Evolutionary conservation across 345 rosid species (phyloP).

Genomic region (Sonneratia caseolaris): DNA sequence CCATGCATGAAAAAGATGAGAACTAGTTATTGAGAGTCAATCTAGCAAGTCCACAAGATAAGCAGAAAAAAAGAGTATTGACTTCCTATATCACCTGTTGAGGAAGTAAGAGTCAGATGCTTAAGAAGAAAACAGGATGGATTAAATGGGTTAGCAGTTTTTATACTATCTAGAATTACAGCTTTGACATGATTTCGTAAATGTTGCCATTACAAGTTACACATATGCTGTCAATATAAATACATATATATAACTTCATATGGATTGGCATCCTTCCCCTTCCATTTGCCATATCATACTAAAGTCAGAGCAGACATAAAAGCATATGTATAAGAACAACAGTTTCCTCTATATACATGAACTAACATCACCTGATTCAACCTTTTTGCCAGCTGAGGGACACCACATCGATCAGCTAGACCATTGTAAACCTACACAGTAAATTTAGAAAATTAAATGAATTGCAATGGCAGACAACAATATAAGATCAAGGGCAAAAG

Average conservation of each 20-base stretch:
- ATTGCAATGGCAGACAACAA: not conserved
- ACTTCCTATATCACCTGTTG: not conserved
- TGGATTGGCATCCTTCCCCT: not conserved
- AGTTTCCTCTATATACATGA: not conserved
- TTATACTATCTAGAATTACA: no score
- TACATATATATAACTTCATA: not conserved
- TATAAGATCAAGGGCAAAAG: constrained; percentile 5
- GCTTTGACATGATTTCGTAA: no score
- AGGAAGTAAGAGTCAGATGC: not conserved
- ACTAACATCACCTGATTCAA: constrained; percentile 69
- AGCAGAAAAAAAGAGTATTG: not conserved
- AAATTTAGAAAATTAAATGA: not conserved
- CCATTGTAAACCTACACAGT: constrained; percentile 54
- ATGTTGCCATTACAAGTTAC: no score
- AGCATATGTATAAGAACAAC: not conserved
- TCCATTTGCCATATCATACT: not conserved
- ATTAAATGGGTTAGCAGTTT: not conserved
- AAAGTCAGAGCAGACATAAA: not conserved
- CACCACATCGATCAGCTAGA: constrained; percentile 87
- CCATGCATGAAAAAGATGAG: not conserved
- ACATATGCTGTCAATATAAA: not conserved
- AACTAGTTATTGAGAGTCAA: not conserved
- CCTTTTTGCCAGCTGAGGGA: constrained; percentile 89
- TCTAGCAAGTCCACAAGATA: not conserved
- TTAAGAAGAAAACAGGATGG: not conserved